These are phyloP conservation scores for Sclerotinia glacialis DNA, from an alignment of 2,329 filamentous ascomycete species.

Conservation along the genomic window DNA sequence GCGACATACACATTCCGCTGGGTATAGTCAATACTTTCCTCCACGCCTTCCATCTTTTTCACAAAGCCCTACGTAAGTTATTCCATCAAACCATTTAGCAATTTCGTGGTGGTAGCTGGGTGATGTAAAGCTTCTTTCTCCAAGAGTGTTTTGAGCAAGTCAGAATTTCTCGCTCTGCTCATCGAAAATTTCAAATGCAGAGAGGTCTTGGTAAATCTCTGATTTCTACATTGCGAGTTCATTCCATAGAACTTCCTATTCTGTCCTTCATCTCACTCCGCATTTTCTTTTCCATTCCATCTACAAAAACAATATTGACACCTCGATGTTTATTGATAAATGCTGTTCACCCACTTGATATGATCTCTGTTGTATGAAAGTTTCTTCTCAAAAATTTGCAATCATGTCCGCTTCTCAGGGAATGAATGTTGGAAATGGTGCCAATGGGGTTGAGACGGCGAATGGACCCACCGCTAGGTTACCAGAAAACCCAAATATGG, in stretches of 20 bases:
- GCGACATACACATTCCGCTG: background rate
- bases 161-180: background rate
- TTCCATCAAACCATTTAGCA: background rate
- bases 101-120: background rate
- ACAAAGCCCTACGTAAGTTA: too few relatives aligned
- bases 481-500: background rate
- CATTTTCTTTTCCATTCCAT: conserved; percentile 15
- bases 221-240: background rate
- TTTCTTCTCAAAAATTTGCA: background rate
- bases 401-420: conserved; percentile 14
- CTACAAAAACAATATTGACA: conserved; percentile 13
- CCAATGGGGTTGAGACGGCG: background rate
- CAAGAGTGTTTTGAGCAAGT: too few relatives aligned
- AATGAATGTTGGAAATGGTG: background rate
- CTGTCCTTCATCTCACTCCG: conserved; percentile 17
- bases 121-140: background rate
- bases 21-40: background rate
- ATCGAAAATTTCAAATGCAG: background rate
- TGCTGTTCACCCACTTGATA: background rate
- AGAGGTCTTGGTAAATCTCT: background rate
- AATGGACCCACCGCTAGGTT: background rate
- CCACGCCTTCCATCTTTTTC: background rate
- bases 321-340: background rate
- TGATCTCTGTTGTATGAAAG: background rate
- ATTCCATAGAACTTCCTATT: conserved; percentile 9